Evolutionary conservation across 2,329 filamentous ascomycete species (phyloP), one percentile per base, ranked within the genome.

Genomic region (Cytospora piceae): DNA sequence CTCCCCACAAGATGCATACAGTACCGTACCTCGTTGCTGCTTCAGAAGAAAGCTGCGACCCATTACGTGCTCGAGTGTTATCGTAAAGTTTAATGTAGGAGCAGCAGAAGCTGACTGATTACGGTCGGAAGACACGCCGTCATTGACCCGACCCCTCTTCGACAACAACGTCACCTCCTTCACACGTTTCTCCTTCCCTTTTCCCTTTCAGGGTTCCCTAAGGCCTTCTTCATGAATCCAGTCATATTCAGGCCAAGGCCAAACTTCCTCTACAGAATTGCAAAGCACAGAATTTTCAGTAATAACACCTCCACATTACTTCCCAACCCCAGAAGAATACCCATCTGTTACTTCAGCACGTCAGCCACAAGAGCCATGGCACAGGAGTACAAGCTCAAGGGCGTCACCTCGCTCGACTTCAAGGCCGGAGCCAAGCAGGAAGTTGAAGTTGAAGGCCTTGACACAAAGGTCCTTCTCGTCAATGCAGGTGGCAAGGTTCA

Each of bases 361-460:
- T 61, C 66, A 22, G 27, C 73, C 58, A 39, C 64, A 7, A 71
- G 68, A 73, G 74, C 75, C 70, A 87, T 87, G 84, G 79, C 82
- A 57, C 79, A 84, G 63, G 84, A 88, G 72, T 90, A 85, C 76
- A 89, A 87, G 74, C 86, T 97, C 74, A 96, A 95, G 77, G 90
- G 85, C 74, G 79, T 97, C 68, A 84, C 85, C 56, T 90, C 89
- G 71, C 83, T 97, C 64, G 85, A 90, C 70, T 81, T 98, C 69
- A 86, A 90, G 75, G 87, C 90, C 34, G 89, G 92, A 24, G 89
- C 95, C 71, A 98, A 97, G 82, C 85, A 90, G 69, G 94, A 98
- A 77, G 91, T 87, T 17, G 93, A 97, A 73, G 90, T 99, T 5
- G 94, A 98, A 72, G 95, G 94, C 24, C 83, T 99, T 53, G 89